phyloP scores from a whole-genome alignment of 1,139 yeast genomes.

The Wickerhamomyces sp. region DNA sequence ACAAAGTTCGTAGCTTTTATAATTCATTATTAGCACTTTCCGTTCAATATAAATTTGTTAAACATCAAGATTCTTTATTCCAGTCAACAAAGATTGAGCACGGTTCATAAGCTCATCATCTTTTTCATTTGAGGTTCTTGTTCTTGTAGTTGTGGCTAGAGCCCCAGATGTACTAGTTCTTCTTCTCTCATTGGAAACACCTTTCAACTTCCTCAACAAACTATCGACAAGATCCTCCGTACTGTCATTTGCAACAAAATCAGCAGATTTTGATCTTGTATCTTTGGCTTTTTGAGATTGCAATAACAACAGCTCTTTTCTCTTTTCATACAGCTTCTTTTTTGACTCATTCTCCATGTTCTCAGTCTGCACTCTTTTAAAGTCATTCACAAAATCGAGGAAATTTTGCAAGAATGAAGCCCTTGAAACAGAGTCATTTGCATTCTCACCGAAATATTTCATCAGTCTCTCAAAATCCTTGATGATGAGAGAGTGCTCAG shows the following conservation, averaged over 20 bases:
- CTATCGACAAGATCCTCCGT: constrained; percentile 60
- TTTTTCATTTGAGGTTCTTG: constrained; percentile 8
- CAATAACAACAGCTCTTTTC: constrained; percentile 51
- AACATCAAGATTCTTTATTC: constrained; percentile 15
- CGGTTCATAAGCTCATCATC: constrained; percentile 16
- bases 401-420: constrained; percentile 70
- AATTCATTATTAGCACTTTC: neutral
- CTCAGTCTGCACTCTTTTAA: constrained; percentile 70
- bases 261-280: constrained; percentile 17
- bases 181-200: constrained; percentile 50
- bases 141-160: constrained; percentile 19
- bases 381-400: constrained; percentile 66
- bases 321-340: constrained; percentile 60
- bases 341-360: constrained; percentile 80
- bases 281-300: constrained; percentile 24
- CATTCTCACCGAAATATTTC: constrained; percentile 82
- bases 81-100: constrained; percentile 23
- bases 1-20: neutral
- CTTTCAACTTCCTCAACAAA: constrained; percentile 64
- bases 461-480: constrained; percentile 55
- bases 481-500: constrained; percentile 51
- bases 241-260: constrained; percentile 17
- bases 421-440: constrained; percentile 53
- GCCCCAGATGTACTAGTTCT: constrained; percentile 15
- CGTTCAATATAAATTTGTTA: neutral